Percentiles rank a stretch among this genome's conserved stretches.
phyloP scores from a whole-genome alignment of 2,329 filamentous ascomycete species.

The Myriosclerotinia curreyana region DNA sequence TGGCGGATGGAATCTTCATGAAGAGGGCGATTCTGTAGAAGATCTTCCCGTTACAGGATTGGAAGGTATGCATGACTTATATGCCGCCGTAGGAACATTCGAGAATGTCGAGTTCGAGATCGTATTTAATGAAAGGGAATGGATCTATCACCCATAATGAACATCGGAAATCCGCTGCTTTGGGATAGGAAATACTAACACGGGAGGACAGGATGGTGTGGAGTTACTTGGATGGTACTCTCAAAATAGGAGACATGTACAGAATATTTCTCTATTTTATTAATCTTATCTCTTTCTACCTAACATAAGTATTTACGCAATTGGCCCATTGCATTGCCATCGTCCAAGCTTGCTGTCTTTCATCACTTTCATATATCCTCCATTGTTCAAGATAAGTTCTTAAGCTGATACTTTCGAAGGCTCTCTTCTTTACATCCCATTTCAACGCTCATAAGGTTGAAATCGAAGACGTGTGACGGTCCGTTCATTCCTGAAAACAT shows the following conservation, averaged over 20 bases:
- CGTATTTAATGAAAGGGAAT: slow-evolving; percentile 56
- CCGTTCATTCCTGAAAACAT: too few relatives aligned
- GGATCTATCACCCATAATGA: slow-evolving; percentile 49
- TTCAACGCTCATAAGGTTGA: neutral
- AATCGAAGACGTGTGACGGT: too few relatives aligned
- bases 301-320: neutral
- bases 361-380: neutral
- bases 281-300: neutral
- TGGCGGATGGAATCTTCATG: slow-evolving; percentile 69
- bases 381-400: neutral
- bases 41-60: slow-evolving; percentile 64
- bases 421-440: too few relatives aligned
- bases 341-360: neutral
- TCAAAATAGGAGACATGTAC: neutral
- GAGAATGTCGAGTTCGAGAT: slow-evolving; percentile 67
- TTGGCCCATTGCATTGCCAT: neutral
- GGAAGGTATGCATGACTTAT: slow-evolving; percentile 68
- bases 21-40: slow-evolving; percentile 64
- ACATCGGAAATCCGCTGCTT: neutral
- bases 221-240: neutral
- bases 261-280: neutral
- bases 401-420: neutral
- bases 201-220: neutral
- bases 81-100: slow-evolving; percentile 68
- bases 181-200: neutral